Evolutionary conservation across 305 asterid genomes (phyloP), one percentile per base, ranked within the genome.

Genomic region (Coffea humblotiana): DNA sequence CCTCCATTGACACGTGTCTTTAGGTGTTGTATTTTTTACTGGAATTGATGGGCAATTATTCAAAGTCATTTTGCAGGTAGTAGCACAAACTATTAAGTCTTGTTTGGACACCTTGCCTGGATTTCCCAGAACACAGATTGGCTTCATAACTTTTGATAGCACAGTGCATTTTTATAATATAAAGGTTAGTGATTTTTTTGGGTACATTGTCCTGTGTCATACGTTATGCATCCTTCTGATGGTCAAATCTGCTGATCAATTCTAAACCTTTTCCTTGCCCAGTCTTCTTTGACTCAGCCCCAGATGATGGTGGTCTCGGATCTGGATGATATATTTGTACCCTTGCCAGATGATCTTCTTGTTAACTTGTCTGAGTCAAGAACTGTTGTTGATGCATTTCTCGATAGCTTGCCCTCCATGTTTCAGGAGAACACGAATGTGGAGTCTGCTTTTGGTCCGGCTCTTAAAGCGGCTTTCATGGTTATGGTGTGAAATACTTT

Each of bases 371-470:
- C 98, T 64, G 99, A 96, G 84, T 96, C 99, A 81, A 96, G 97
- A 85, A 85, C 79, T 54, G 98, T 94, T 81, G 97, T 94, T 83
- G 98, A 96, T 81, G 93, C 98, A 76, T 92, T 94, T 86, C 98
- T 96, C 65, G 97, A 94, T 83, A 92, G 97, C 85, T 89, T 96
- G 84, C 97, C 99, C 61, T 78, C 97, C 83, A 92, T 94, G 98
- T 96, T 96, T 88, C 91, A 89, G 87, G 96, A 88, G 25, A 96
- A 90, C 83, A 75, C 88, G 87, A 94, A 92, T 86, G 93, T 96
- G 71, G 99, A 96, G 89, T 94, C 99, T 74, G 99, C 99, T 82
- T 96, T 96, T 88, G 99, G 99, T 81, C 99, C 99, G 54, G 98
- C 99, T 87, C 98, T 96, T 81, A 93, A 88, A 90, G 92, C 97